Percentiles rank a stretch among this genome's conserved stretches.
Evolutionary conservation across 257 asterid species (phyloP).

Genomic region (Jacaranda copaia): DNA sequence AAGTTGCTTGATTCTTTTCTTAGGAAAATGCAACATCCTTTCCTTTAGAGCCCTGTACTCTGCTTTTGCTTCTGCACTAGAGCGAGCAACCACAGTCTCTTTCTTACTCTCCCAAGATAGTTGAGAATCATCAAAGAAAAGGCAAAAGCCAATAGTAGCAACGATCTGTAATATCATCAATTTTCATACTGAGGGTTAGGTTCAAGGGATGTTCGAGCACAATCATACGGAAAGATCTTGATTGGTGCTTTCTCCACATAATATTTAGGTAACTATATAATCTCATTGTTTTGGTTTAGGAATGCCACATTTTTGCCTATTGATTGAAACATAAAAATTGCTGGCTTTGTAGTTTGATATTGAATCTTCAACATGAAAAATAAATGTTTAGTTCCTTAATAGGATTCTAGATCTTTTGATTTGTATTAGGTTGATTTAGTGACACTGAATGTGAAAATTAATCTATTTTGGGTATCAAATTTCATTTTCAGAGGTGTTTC

Average conservation of each 20-base stretch:
- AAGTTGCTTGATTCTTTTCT: too few relatives aligned
- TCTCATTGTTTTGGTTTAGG: constrained; percentile 28
- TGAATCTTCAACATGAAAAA: constrained; percentile 18
- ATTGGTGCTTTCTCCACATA: constrained; percentile 72
- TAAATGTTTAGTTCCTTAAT: constrained; percentile 1
- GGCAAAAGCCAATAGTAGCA: too few relatives aligned
- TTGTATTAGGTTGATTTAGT: constrained; percentile 24
- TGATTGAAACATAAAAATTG: constrained; percentile 6
- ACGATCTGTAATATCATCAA: too few relatives aligned
- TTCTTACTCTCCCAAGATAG: too few relatives aligned
- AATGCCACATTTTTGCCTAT: constrained; percentile 18
- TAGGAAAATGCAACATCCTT: too few relatives aligned
- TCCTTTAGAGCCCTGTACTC: too few relatives aligned
- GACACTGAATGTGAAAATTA: too few relatives aligned
- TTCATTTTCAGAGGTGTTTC: too few relatives aligned
- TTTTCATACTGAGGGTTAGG: constrained; percentile 90
- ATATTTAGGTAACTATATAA: constrained; percentile 39
- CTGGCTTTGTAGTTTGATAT: constrained; percentile 17
- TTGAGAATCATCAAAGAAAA: too few relatives aligned
- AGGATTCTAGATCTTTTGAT: not conserved
- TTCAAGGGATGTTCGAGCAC: constrained; percentile 88
- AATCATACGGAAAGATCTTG: constrained; percentile 99
- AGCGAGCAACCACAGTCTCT: too few relatives aligned
- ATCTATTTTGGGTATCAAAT: too few relatives aligned
- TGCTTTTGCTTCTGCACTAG: too few relatives aligned